Conservation (phyloP, 1,139 yeast genomes). For the Wickerhamomyces sp. region DNA sequence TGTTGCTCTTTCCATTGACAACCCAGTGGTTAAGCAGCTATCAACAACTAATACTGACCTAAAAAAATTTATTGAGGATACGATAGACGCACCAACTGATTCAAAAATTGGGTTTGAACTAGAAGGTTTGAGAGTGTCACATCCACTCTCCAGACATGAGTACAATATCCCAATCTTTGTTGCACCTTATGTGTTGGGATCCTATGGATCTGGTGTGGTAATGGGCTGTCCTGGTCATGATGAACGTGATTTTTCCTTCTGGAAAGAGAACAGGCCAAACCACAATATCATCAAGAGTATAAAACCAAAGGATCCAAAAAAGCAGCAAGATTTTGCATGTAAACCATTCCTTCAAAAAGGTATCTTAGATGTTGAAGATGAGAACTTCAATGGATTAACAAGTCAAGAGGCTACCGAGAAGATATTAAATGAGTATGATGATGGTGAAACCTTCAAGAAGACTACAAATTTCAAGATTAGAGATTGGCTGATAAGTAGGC, state of each 20-base stretch:
- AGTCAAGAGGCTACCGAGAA: conserved; percentile 46
- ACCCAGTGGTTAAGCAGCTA: conserved; percentile 48
- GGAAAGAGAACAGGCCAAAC: conserved; percentile 58
- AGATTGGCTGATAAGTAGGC: conserved; percentile 94
- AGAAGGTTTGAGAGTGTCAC: conserved; percentile 40
- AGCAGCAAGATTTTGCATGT: conserved; percentile 7
- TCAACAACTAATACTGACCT: conserved; percentile 39
- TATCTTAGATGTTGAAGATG: conserved; percentile 45
- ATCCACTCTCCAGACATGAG: conserved; percentile 48
- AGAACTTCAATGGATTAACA: conserved; percentile 46
- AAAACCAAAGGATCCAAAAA: conserved; percentile 29
- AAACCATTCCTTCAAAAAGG: conserved; percentile 56
- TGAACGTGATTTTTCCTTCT: conserved; percentile 72
- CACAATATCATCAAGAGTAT: conserved; percentile 40
- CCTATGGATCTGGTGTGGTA: conserved; percentile 88
- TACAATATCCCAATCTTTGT: conserved; percentile 67
- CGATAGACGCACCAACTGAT: conserved; percentile 37
- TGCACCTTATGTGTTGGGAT: conserved; percentile 84
- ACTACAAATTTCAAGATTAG: conserved; percentile 62
- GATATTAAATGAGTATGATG: conserved; percentile 41
- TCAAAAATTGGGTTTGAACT: conserved; percentile 65
- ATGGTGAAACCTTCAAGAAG: conserved; percentile 37
- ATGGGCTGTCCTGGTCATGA: conserved; percentile 99
- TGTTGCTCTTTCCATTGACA: conserved; percentile 70
- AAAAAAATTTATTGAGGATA: conserved; percentile 38